Evolutionary conservation across 2,329 filamentous ascomycete genomes (phyloP), one percentile per base, ranked within the genome.

Genomic region (Fusarium sp.): DNA sequence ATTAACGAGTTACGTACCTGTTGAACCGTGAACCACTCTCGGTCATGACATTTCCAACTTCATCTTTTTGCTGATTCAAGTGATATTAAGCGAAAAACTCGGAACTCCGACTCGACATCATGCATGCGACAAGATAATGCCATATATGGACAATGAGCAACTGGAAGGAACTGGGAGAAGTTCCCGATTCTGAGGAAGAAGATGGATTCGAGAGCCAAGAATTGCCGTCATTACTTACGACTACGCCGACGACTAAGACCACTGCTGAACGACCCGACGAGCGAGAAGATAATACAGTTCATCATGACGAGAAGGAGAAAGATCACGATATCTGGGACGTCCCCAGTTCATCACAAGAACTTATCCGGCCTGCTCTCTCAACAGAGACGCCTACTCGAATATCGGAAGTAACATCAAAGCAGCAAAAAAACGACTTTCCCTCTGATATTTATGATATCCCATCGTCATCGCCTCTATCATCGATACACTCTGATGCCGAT

Each of bases 171-270:
- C 76, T 84, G 77, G 85, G 85, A 74, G 84, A 85, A 75, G 81
- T 86, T 71, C 85, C 85, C 62, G 85, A 86, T 77, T 86, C 85
- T 67, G 85, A 86, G 73, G 85, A 85, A 62, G 84, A 86, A 50
- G 80, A 79, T 70, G 81, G 75, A 58, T 83, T 82, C 67, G 83
- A 85, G 62, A 81, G 77, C 64, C 77, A 82, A 62, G 73, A 78
- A 45, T 44, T 70, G 44, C 66, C 64, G 18, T 54, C 60, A 14
- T 41, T 64, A 23, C 30, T 60, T 32, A 40, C 56, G n/a, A 55
- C 42, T 26, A 42, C 32, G 23, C 44, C 57, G 38, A 50, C 54
- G n/a, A 46, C 46, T 15, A 60, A 67, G 44, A 69, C 27, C 37
- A 42, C 42, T 26, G 32, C 30, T 48, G 55, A 44, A 27, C 17